These are phyloP conservation scores for Candida insectalens DNA, from an alignment of 805 yeast genomes.

Conservation along the genomic window DNA sequence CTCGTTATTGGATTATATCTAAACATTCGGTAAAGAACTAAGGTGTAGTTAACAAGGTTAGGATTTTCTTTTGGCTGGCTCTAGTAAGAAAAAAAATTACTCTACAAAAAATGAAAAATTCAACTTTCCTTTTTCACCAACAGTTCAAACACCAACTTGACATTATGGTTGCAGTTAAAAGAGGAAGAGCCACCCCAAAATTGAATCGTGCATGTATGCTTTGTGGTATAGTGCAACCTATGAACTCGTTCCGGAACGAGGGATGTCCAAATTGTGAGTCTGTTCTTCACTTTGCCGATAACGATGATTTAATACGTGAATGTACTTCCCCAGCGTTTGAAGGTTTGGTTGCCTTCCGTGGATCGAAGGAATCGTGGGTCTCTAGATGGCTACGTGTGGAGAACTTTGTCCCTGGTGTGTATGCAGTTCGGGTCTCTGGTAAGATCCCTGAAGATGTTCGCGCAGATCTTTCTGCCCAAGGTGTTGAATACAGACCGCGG, in stretches of 20 bases:
- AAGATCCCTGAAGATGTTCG: constrained; percentile 81
- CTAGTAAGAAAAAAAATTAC: too few relatives aligned
- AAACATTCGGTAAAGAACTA: too few relatives aligned
- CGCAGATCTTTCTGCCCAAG: constrained; percentile 59
- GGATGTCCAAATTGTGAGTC: constrained; percentile 98
- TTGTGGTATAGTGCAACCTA: constrained; percentile 85
- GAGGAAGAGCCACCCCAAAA: constrained; percentile 35
- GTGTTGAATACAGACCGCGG: constrained; percentile 84
- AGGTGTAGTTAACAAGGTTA: too few relatives aligned
- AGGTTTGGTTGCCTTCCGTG: constrained; percentile 86
- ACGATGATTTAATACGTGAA: constrained; percentile 76
- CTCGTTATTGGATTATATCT: too few relatives aligned
- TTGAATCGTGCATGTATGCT: constrained; percentile 95
- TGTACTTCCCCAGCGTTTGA: constrained; percentile 96
- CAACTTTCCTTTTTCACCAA: too few relatives aligned
- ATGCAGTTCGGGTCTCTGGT: constrained; percentile 91
- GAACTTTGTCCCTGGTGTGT: constrained; percentile 78
- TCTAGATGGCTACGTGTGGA: constrained; percentile 93
- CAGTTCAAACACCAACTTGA: too few relatives aligned
- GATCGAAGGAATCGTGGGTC: constrained; percentile 84
- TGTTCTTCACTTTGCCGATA: constrained; percentile 62
- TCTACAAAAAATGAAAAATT: too few relatives aligned
- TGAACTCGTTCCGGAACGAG: constrained; percentile 62
- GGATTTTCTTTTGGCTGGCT: too few relatives aligned
- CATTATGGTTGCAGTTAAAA: constrained; percentile 14